A percentile compares a stretch with the other conserved stretches of the same genome.
Conservation (phyloP, 495 filamentous ascomycete species). For the Tuber brumale region DNA sequence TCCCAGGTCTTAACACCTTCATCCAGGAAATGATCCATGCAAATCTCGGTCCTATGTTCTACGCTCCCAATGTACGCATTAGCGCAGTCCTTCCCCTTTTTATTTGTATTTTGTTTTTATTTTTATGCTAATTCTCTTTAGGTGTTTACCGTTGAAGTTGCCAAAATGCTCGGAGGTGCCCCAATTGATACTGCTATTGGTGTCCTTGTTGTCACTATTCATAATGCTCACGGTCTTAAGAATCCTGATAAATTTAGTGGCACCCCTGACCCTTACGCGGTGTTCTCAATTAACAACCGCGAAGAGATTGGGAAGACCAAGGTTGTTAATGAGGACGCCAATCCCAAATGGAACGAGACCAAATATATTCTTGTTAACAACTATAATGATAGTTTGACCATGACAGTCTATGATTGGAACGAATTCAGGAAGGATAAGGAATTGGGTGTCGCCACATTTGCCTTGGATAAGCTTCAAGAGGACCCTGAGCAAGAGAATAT, state of each 20-base stretch:
- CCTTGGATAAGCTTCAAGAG: conserved; percentile 71
- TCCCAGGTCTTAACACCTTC: conserved; percentile 85
- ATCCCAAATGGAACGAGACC: conserved; percentile 93
- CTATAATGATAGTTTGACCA: conserved; percentile 73
- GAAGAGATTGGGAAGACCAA: conserved; percentile 79
- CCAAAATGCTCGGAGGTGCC: conserved; percentile 95
- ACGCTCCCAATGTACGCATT: conserved; percentile 64
- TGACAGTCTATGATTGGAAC: conserved; percentile 86
- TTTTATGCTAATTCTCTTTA: neutral
- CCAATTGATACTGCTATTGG: conserved; percentile 94
- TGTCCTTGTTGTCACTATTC: conserved; percentile 82
- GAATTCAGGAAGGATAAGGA: conserved; percentile 95
- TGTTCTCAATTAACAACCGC: conserved; percentile 78
- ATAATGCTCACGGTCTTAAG: conserved; percentile 85
- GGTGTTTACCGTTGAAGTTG: conserved; percentile 88
- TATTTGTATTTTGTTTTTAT: neutral
- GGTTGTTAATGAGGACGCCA: conserved; percentile 71
- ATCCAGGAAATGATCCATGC: conserved; percentile 94
- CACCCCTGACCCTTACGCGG: conserved; percentile 84
- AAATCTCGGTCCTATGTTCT: conserved; percentile 92
- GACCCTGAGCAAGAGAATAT: conserved; percentile 73
- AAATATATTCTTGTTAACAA: conserved; percentile 89
- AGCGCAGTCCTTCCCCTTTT: neutral
- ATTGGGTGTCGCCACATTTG: conserved; percentile 76
- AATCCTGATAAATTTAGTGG: conserved; percentile 91